Conservation (phyloP, 352 stramenopile genomes). For the Phytophthora constricta region DNA sequence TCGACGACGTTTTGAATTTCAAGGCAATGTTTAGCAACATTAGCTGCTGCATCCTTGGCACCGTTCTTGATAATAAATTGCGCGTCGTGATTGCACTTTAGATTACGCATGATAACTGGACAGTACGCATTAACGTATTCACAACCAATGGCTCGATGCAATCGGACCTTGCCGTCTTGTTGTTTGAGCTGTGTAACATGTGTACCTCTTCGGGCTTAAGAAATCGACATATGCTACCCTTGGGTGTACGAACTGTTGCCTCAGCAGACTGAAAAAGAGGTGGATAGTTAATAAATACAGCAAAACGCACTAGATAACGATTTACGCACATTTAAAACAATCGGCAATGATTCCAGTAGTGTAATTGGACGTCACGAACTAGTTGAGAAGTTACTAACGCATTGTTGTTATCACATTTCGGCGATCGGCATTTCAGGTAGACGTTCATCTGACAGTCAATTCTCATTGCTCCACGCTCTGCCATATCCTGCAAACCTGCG, state of each 20-base stretch:
- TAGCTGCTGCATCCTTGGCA: constrained; percentile 17
- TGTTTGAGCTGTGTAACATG: neutral
- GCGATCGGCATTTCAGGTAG: constrained; percentile 5
- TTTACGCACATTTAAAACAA: neutral
- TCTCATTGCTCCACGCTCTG: neutral
- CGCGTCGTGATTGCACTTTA: constrained; percentile 34
- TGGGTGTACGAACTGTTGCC: constrained; percentile 4
- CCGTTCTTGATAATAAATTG: constrained; percentile 14
- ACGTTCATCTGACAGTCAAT: neutral
- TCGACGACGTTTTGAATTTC: constrained; percentile 25
- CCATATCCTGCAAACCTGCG: neutral
- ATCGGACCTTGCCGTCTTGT: neutral
- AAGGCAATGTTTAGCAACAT: constrained; percentile 31
- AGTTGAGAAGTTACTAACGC: neutral
- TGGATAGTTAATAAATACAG: neutral
- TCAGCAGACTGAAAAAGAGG: neutral
- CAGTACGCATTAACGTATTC: constrained; percentile 34
- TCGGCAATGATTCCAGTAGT: neutral
- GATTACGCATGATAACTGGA: neutral
- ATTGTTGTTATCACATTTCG: neutral
- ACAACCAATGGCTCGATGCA: constrained; percentile 8
- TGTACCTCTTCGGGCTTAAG: constrained; percentile 4
- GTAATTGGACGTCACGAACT: constrained; percentile 4
- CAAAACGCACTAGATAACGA: neutral
- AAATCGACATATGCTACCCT: constrained; percentile 13